These are phyloP conservation scores for Elsinoe perseae DNA, from an alignment of 2,329 filamentous ascomycete genomes.

Conservation along the genomic window DNA sequence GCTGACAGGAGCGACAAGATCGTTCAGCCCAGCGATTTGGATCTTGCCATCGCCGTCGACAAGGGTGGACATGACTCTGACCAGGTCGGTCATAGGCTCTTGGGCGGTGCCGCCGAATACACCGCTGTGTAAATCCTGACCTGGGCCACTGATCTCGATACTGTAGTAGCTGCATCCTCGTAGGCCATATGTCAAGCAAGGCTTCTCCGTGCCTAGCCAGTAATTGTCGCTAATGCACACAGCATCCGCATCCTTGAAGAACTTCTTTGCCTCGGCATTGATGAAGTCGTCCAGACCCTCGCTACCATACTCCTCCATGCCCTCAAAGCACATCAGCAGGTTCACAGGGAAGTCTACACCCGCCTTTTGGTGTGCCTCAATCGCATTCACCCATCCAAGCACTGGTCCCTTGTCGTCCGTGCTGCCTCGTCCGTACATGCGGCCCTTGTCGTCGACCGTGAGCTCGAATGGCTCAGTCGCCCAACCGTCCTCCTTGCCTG, in stretches of 20 bases:
- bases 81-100: conserved; percentile 96
- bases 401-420: conserved; percentile 98
- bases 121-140: conserved; percentile 88
- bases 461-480: conserved; percentile 88
- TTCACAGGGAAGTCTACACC: conserved; percentile 94
- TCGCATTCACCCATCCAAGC: conserved; percentile 93
- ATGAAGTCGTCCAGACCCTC: conserved; percentile 96
- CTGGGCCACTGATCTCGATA: conserved; percentile 81
- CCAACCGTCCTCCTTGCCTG: conserved; percentile 89
- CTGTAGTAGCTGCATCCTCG: conserved; percentile 98
- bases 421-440: conserved; percentile 92
- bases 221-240: conserved; percentile 99
- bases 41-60: conserved; percentile 91
- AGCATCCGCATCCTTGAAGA: conserved; percentile 90
- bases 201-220: conserved; percentile 98
- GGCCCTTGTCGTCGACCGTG: conserved; percentile 76
- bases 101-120: conserved; percentile 95
- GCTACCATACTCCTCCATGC: conserved; percentile 98
- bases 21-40: conserved; percentile 83
- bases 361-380: conserved; percentile 94
- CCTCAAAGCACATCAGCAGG: conserved; percentile 98
- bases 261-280: conserved; percentile 80
- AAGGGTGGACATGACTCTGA: conserved; percentile 70
- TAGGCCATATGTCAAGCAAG: conserved; percentile 93
- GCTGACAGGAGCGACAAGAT: conserved; percentile 84